These are phyloP conservation scores for Phoma sp. DNA, from an alignment of 2,329 filamentous ascomycete species.

Conservation along the genomic window DNA sequence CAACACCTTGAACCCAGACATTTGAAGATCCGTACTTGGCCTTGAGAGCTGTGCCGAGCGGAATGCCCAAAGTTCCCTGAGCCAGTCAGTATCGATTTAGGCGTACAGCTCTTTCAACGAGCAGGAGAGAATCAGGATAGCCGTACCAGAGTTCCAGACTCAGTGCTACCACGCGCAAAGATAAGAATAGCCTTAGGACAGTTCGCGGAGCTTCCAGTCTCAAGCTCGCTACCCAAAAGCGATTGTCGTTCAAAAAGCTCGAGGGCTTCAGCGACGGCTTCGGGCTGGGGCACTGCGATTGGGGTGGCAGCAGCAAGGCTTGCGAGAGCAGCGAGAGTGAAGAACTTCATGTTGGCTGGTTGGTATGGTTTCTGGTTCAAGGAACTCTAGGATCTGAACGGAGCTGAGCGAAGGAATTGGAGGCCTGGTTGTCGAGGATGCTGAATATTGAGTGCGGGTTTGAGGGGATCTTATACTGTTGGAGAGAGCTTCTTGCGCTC, in stretches of 20 bases:
- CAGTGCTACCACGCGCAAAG: conserved; percentile 34
- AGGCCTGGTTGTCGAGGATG: too few relatives aligned
- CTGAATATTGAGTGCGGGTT: too few relatives aligned
- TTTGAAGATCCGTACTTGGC: conserved; percentile 28
- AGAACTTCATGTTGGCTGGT: conserved; percentile 24
- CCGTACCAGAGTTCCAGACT: conserved; percentile 36
- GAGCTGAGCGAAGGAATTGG: too few relatives aligned
- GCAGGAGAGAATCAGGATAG: too few relatives aligned
- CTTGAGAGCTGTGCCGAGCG: conserved; percentile 31
- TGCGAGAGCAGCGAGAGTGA: conserved; percentile 19
- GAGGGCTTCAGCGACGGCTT: conserved; percentile 16
- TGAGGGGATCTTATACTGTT: too few relatives aligned
- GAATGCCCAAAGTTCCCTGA: conserved; percentile 29
- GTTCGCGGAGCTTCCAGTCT: conserved; percentile 24
- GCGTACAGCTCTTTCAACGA: too few relatives aligned
- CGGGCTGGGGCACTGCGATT: conserved; percentile 5
- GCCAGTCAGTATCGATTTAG: neutral
- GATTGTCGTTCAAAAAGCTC: conserved; percentile 5
- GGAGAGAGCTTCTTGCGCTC: too few relatives aligned
- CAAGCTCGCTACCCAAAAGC: conserved; percentile 28
- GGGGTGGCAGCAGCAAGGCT: conserved; percentile 17
- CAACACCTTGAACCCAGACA: conserved; percentile 42
- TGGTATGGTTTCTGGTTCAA: too few relatives aligned
- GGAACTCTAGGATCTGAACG: too few relatives aligned
- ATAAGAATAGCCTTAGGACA: conserved; percentile 38